phyloP scores from a whole-genome alignment of 2,329 filamentous ascomycete genomes.

The Ophiosphaerella korrae region DNA sequence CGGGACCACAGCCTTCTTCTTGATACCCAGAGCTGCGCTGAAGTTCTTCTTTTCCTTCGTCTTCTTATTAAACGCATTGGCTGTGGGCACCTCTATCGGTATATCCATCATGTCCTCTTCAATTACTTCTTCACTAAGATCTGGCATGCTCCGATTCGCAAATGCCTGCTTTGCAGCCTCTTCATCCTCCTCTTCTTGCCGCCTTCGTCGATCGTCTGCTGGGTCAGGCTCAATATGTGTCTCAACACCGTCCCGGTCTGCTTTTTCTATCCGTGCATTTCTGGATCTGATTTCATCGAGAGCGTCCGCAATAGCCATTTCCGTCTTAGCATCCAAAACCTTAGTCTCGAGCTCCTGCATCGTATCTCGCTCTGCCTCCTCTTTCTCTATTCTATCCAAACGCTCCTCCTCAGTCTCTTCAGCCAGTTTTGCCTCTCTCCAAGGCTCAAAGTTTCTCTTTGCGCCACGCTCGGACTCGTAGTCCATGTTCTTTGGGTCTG shows the following conservation, averaged over 20 bases:
- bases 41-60: slow-evolving; percentile 89
- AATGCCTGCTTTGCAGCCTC: slow-evolving; percentile 83
- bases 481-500: slow-evolving; percentile 93
- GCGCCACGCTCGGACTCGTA: slow-evolving; percentile 83
- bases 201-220: slow-evolving; percentile 61
- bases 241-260: slow-evolving; percentile 65
- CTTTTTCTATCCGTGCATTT: slow-evolving; percentile 85
- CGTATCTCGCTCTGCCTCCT: slow-evolving; percentile 81
- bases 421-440: slow-evolving; percentile 70
- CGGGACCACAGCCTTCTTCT: slow-evolving; percentile 51
- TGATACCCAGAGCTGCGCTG: slow-evolving; percentile 77
- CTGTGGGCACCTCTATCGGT: slow-evolving; percentile 37
- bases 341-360: slow-evolving; percentile 97
- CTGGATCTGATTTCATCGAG: slow-evolving; percentile 91
- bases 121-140: slow-evolving; percentile 60
- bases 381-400: slow-evolving; percentile 79
- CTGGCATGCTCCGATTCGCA: slow-evolving; percentile 47
- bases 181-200: slow-evolving; percentile 79
- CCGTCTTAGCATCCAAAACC: slow-evolving; percentile 86
- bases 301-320: slow-evolving; percentile 96
- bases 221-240: slow-evolving; percentile 61
- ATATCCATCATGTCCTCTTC: slow-evolving; percentile 50
- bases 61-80: slow-evolving; percentile 71
- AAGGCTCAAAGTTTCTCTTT: slow-evolving; percentile 91
- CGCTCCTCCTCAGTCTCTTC: slow-evolving; percentile 88